Conservation (phyloP, 352 stramenopile species). For the Pythium volutum region DNA sequence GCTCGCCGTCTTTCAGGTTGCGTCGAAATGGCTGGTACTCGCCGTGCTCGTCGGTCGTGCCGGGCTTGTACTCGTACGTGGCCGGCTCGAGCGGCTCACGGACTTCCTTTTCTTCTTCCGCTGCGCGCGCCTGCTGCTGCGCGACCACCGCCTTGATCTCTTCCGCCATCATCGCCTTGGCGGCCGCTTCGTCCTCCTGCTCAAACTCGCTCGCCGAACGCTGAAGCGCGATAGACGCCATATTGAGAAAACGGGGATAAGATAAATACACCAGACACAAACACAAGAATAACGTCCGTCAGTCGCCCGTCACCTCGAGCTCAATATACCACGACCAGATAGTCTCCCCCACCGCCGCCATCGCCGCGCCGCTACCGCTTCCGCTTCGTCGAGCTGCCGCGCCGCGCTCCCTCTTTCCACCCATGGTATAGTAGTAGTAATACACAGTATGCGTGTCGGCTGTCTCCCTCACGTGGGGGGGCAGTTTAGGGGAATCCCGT, state of each 20-base stretch:
- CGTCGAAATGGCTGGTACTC: constrained; percentile 61
- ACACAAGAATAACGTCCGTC: not conserved
- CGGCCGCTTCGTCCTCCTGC: constrained; percentile 7
- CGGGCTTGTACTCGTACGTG: constrained; percentile 22
- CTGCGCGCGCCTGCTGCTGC: constrained; percentile 17
- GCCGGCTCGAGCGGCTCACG: constrained; percentile 16
- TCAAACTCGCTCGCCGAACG: constrained; percentile 25
- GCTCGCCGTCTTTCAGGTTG: constrained; percentile 56
- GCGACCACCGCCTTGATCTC: constrained; percentile 22
- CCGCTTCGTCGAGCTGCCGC: no score
- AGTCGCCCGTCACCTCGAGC: not conserved
- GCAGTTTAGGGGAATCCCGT: no score
- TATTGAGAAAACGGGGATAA: not conserved
- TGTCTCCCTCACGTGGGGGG: no score
- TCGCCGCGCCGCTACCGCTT: no score
- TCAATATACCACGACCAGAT: not conserved
- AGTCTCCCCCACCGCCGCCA: no score
- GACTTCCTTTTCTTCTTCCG: constrained; percentile 14
- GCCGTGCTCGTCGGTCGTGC: constrained; percentile 21
- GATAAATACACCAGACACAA: not conserved
- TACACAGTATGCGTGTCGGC: no score
- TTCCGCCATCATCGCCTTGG: constrained; percentile 12
- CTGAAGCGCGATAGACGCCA: constrained; percentile 6
- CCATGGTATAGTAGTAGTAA: no score
- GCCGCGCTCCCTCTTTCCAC: no score